These are phyloP conservation scores for Penicillium sp. DNA, from an alignment of 2,329 filamentous ascomycete genomes.

Conservation along the genomic window DNA sequence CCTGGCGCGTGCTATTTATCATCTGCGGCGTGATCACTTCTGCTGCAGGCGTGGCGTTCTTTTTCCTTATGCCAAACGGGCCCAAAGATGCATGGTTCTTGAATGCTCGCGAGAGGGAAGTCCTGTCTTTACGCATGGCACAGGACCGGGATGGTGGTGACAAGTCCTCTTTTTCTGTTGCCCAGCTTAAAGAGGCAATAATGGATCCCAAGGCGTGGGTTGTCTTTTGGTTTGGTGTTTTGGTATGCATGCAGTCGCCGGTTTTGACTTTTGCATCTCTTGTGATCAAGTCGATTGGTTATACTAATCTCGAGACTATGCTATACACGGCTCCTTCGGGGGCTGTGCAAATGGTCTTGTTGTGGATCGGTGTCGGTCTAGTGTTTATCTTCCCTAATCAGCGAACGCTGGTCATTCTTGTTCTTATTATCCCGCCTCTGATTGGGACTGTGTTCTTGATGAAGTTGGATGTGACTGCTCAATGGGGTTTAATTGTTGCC, in stretches of 20 bases:
- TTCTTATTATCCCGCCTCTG: conserved; percentile 46
- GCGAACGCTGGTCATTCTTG: conserved; percentile 43
- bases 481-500: conserved; percentile 52
- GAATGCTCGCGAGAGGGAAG: conserved; percentile 43
- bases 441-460: conserved; percentile 49
- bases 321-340: conserved; percentile 52
- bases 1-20: conserved; percentile 53
- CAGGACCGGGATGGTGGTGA: conserved; percentile 44
- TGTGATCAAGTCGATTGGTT: conserved; percentile 51
- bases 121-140: conserved; percentile 42
- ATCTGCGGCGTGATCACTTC: conserved; percentile 52
- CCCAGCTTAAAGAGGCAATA: conserved; percentile 48
- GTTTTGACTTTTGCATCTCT: conserved; percentile 53
- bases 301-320: conserved; percentile 48
- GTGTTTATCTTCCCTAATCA: conserved; percentile 42
- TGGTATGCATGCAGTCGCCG: conserved; percentile 50
- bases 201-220: conserved; percentile 48
- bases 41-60: conserved; percentile 47
- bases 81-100: conserved; percentile 54
- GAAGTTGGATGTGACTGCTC: conserved; percentile 40
- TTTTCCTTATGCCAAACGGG: conserved; percentile 42
- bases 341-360: conserved; percentile 47
- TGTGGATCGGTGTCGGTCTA: conserved; percentile 51
- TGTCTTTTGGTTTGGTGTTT: conserved; percentile 48
- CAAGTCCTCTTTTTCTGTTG: conserved; percentile 46